phyloP scores from a whole-genome alignment of 345 rosid species.

The Aethionema arabicum region DNA sequence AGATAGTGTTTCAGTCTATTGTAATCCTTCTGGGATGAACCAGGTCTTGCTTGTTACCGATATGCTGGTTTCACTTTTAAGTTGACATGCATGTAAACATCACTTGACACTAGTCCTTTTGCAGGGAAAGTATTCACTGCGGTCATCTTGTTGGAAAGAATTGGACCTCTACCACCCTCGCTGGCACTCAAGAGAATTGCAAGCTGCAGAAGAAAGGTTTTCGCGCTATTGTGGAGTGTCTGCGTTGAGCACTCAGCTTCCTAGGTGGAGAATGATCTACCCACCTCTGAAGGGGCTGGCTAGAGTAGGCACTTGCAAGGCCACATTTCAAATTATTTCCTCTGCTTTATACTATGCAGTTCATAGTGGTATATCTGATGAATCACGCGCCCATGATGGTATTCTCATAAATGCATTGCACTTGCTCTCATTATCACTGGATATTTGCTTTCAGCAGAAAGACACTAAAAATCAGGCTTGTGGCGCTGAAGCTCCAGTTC shows the following conservation, averaged over 20 bases:
- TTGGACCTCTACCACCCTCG: slow-evolving; percentile 93
- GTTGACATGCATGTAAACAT: slow-evolving; percentile 26
- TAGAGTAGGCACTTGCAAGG: slow-evolving; percentile 74
- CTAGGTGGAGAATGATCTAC: slow-evolving; percentile 76
- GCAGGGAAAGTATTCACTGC: slow-evolving; percentile 85
- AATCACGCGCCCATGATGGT: slow-evolving; percentile 76
- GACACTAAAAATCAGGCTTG: slow-evolving; percentile 36
- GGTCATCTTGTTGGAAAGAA: slow-evolving; percentile 81
- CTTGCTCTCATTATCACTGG: slow-evolving; percentile 72
- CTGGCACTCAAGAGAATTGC: slow-evolving; percentile 85
- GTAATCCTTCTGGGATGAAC: slow-evolving; percentile 83
- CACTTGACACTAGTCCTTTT: slow-evolving; percentile 31
- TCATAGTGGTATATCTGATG: slow-evolving; percentile 50
- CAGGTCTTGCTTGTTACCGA: slow-evolving; percentile 58
- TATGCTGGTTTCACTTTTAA: slow-evolving; percentile 21
- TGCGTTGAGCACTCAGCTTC: slow-evolving; percentile 80
- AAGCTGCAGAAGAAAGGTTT: slow-evolving; percentile 94
- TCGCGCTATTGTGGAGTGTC: slow-evolving; percentile 64
- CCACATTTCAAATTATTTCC: slow-evolving; percentile 62
- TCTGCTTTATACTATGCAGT: slow-evolving; percentile 75
- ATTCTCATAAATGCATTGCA: slow-evolving; percentile 78
- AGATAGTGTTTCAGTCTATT: slow-evolving; percentile 65
- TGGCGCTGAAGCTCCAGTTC: slow-evolving; percentile 41
- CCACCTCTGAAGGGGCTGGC: slow-evolving; percentile 69
- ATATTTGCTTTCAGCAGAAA: slow-evolving; percentile 61